These are phyloP conservation scores for Zarea fungicola DNA, from an alignment of 2,329 filamentous ascomycete species.

Conservation along the genomic window DNA sequence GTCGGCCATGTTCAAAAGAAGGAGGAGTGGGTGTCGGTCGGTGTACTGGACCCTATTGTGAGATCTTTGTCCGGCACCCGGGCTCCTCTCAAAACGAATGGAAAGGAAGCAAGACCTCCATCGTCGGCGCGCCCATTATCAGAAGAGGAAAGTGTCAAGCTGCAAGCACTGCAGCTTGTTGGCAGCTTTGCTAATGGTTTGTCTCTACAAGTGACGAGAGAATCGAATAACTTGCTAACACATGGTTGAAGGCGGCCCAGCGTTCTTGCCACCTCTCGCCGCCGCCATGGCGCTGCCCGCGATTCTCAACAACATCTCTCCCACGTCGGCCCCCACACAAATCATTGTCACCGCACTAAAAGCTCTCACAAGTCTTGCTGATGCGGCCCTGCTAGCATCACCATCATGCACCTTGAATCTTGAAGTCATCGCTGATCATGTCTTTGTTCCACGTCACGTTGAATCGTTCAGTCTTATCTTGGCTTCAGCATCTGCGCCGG, in stretches of 20 bases:
- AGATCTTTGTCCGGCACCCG: slow-evolving; percentile 37
- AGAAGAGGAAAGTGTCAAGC: slow-evolving; percentile 61
- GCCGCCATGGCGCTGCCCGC: slow-evolving; percentile 61
- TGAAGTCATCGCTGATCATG: slow-evolving; percentile 51
- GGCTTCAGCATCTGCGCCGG: slow-evolving; percentile 39
- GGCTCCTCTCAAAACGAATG: slow-evolving; percentile 29
- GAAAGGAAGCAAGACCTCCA: slow-evolving; percentile 33
- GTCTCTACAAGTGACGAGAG: slow-evolving; percentile 17
- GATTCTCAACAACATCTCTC: slow-evolving; percentile 67
- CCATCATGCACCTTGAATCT: slow-evolving; percentile 43
- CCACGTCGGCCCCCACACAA: slow-evolving; percentile 56
- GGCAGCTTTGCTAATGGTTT: slow-evolving; percentile 80
- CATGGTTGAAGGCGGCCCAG: slow-evolving; percentile 60
- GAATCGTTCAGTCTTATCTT: slow-evolving; percentile 62
- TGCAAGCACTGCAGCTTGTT: slow-evolving; percentile 81
- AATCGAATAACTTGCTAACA: slow-evolving; percentile 1
- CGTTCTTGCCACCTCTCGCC: slow-evolving; percentile 71
- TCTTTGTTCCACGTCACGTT: slow-evolving; percentile 61
- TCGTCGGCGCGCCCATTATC: slow-evolving; percentile 37
- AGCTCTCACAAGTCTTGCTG: slow-evolving; percentile 65
- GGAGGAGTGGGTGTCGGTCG: slow-evolving; percentile 67
- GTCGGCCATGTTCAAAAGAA: slow-evolving; percentile 86
- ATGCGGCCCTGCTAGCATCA: slow-evolving; percentile 55
- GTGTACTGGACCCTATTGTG: slow-evolving; percentile 58
- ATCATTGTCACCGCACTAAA: slow-evolving; percentile 70